Percentiles rank a stretch among this genome's conserved stretches.
Evolutionary conservation across 2,329 filamentous ascomycete species (phyloP).

Genomic region (Penicillium verrucosum): DNA sequence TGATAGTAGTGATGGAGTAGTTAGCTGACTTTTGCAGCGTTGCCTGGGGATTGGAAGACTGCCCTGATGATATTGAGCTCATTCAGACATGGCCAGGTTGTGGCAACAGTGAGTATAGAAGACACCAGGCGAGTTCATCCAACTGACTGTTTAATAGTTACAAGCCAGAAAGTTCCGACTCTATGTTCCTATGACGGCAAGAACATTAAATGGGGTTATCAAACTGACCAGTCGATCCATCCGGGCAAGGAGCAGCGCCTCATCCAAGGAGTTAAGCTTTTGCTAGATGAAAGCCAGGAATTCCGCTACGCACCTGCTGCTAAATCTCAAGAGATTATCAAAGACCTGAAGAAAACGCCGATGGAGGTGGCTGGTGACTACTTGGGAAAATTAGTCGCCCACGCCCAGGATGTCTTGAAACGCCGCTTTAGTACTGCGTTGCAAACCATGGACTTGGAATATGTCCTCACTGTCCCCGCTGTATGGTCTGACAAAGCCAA

Average conservation of each 20-base stretch:
- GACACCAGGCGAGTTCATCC: background rate
- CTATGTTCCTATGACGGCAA: constrained; percentile 10
- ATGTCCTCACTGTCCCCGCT: constrained; percentile 31
- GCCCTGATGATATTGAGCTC: constrained; percentile 19
- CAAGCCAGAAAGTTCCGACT: constrained; percentile 21
- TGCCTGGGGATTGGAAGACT: constrained; percentile 20
- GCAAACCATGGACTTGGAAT: constrained; percentile 20
- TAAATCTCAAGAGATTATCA: background rate
- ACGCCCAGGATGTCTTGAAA: constrained; percentile 4
- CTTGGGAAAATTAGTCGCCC: constrained; percentile 3
- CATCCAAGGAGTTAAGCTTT: constrained; percentile 22
- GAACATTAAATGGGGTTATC: constrained; percentile 25
- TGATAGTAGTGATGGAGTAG: background rate
- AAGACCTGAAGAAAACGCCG: background rate
- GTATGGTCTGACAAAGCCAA: constrained; percentile 37
- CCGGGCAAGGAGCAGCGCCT: constrained; percentile 20
- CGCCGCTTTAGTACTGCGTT: constrained; percentile 10
- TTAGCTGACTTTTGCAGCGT: constrained; percentile 3
- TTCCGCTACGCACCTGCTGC: constrained; percentile 9
- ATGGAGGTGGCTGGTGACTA: constrained; percentile 11
- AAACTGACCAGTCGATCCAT: constrained; percentile 9
- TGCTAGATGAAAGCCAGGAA: constrained; percentile 8
- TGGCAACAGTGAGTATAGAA: constrained; percentile 17
- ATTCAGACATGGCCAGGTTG: constrained; percentile 26
- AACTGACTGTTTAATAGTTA: constrained; percentile 6